Percentiles rank a stretch among this genome's conserved stretches.
Evolutionary conservation across 148 eudicot genomes (phyloP).

Genomic region (Dysphania ambrosioides): DNA sequence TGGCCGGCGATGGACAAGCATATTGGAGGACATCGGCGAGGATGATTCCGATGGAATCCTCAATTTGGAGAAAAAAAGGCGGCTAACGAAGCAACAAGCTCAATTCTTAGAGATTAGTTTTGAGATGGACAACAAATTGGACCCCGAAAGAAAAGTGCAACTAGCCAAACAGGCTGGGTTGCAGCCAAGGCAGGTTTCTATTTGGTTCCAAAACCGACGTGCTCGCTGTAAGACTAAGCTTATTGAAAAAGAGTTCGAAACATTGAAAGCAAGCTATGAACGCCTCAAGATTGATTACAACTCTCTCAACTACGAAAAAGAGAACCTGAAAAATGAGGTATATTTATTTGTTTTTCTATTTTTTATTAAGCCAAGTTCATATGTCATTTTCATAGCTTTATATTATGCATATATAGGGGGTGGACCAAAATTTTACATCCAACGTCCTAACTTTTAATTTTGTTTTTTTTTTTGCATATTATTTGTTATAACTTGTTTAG

Average conservation of each 20-base stretch:
- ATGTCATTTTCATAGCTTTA: constrained; percentile 21
- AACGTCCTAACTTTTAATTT: constrained; percentile 23
- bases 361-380: neutral
- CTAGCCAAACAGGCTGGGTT: constrained; percentile 55
- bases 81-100: constrained; percentile 49
- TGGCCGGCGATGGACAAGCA: neutral
- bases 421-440: constrained; percentile 12
- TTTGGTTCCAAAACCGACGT: constrained; percentile 79
- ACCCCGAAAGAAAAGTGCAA: constrained; percentile 61
- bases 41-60: constrained; percentile 4
- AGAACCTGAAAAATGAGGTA: constrained; percentile 52
- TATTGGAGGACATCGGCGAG: neutral
- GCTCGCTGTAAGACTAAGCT: constrained; percentile 69
- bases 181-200: constrained; percentile 70
- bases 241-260: constrained; percentile 58
- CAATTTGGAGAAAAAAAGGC: constrained; percentile 48
- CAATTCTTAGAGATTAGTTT: constrained; percentile 57
- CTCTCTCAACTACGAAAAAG: constrained; percentile 41
- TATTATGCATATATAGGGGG: neutral
- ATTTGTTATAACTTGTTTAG: constrained; percentile 1
- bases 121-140: constrained; percentile 65
- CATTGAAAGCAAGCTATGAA: constrained; percentile 46
- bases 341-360: neutral
- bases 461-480: constrained; percentile 10
- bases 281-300: constrained; percentile 46